phyloP scores from a whole-genome alignment of 192 early-diverging fungal genomes.

The Helicostylum pulchrum region DNA sequence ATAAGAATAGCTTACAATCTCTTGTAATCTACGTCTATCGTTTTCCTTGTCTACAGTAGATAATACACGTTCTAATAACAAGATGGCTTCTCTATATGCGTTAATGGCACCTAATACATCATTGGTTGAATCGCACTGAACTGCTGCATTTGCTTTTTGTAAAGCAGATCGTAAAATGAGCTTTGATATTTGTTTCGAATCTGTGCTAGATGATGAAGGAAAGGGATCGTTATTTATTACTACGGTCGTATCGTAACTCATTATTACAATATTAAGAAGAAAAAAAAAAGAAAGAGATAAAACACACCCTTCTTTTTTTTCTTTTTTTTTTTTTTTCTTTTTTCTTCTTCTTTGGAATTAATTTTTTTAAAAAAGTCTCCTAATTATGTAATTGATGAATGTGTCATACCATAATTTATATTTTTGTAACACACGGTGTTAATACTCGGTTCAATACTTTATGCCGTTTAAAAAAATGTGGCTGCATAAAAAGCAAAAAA shows the following conservation, averaged over 20 bases:
- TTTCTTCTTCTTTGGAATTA: background rate
- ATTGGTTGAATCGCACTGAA: constrained; percentile 33
- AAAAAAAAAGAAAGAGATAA: background rate
- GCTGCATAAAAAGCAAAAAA: too few species aligned
- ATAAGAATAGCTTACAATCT: constrained; percentile 36
- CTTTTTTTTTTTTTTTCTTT: background rate
- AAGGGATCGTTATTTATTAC: constrained; percentile 1
- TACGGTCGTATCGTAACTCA: background rate
- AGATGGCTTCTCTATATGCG: constrained; percentile 36
- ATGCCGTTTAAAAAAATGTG: background rate
- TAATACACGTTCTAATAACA: constrained; percentile 27
- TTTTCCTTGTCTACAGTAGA: constrained; percentile 21
- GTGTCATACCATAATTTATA: too few species aligned
- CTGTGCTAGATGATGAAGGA: background rate
- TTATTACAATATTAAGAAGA: background rate
- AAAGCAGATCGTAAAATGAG: constrained; percentile 31
- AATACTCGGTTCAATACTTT: background rate
- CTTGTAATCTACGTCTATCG: constrained; percentile 28
- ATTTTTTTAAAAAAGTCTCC: background rate
- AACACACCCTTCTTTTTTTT: background rate
- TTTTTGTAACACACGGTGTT: too few species aligned
- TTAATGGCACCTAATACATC: constrained; percentile 32
- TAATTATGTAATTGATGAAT: background rate
- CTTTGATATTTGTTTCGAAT: constrained; percentile 28
- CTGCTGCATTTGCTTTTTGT: constrained; percentile 34